Evolutionary conservation across 768 basidiomycete species (phyloP), one percentile per base, ranked within the genome.

Genomic region (Stropharia rugosoannulata): DNA sequence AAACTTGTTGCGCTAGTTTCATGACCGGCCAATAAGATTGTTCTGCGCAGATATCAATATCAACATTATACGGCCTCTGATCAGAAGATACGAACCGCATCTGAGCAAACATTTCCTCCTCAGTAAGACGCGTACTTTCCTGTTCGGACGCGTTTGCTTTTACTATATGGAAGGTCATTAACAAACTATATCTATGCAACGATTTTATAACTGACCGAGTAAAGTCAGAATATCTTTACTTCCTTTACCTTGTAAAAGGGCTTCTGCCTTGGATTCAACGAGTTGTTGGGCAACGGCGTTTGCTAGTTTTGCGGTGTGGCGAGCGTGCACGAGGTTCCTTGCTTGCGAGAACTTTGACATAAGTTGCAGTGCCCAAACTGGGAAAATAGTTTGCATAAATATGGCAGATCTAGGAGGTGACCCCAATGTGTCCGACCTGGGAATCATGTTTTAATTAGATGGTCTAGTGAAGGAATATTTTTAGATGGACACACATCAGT

Each of bases 1-100:
- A 86, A 50, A 1, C 79, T 75, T 37, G 77, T 82, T 3, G 86
- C 78, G 48, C 80, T 84, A 3, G 86, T 87, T 65, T 86, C 87
- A 64, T 88, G 80, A 1, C 78, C 79, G 39, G 78, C 78, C 10
- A 81, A 59, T 10, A 80, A 60, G 10, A 81, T 75, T 19, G 77
- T 79, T 15, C 78, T 80, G 54, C 36, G 18, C 3, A 36, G 41
- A 27, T 18, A 18, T 37, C 7, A 43, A 27, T 18, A 18, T 37
- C 7, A 55, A 9, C 27, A 49, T 27, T 29, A 56, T 41, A 43
- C 41, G 13, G 5, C 7, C 36, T 45, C 10, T 36, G n/a, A 49
- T 16, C 18, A 25, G 2, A 7, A 40, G 16, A 16, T 25, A 71
- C 75, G 70, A 75, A 90, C 75, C 70, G 70, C 78, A 77, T 80